phyloP scores from a whole-genome alignment of 257 asterid genomes.

The Plantago major region DNA sequence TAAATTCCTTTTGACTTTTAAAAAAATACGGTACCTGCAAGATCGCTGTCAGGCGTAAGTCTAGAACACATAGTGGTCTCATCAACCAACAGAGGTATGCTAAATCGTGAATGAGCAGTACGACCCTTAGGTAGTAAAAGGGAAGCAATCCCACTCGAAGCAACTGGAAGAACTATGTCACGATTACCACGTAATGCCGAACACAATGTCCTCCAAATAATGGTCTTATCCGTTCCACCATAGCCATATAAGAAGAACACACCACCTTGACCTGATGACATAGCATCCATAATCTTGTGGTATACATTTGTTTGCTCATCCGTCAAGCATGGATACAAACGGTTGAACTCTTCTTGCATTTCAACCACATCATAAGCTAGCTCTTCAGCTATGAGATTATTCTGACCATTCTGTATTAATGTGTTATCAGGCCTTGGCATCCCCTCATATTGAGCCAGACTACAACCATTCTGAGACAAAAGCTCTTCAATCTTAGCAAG shows the following conservation, averaged over 20 bases:
- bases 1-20: too few relatives aligned
- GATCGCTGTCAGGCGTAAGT: not conserved
- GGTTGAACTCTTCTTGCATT: not conserved
- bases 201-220: not conserved
- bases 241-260: not conserved
- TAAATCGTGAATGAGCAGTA: not conserved
- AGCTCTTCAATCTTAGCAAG: too few relatives aligned
- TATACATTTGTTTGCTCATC: not conserved
- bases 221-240: not conserved
- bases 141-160: not conserved
- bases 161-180: not conserved
- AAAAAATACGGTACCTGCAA: not conserved
- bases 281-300: not conserved
- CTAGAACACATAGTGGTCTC: not conserved
- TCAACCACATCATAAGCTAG: not conserved
- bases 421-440: too few relatives aligned
- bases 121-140: not conserved
- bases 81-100: not conserved
- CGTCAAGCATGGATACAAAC: not conserved
- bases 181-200: not conserved
- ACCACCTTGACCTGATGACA: not conserved
- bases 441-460: too few relatives aligned
- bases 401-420: too few relatives aligned
- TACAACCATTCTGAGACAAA: too few relatives aligned
- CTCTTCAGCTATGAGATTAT: too few relatives aligned